Conservation (phyloP, 768 basidiomycete species). For the Suillus paluster region DNA sequence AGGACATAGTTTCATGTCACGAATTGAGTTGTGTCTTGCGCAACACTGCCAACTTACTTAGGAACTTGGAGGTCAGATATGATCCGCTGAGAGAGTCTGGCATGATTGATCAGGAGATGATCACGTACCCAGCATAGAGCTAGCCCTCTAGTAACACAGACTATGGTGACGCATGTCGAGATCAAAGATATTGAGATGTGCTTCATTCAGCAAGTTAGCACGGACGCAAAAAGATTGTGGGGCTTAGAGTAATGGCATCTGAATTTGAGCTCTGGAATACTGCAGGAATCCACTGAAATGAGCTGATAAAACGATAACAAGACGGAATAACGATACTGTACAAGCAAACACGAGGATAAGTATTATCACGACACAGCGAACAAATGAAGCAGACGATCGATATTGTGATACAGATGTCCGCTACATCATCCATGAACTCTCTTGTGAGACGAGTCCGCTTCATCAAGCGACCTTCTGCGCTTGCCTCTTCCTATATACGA, state of each 20-base stretch:
- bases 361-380: not conserved
- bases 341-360: constrained; percentile 17
- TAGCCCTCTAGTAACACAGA: not conserved
- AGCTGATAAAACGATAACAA: constrained; percentile 1
- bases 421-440: constrained; percentile 19
- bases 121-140: not conserved
- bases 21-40: no score
- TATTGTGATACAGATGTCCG: not conserved
- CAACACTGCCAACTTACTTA: no score
- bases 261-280: not conserved
- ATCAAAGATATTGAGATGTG: not conserved
- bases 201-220: not conserved
- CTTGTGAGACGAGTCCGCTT: constrained; percentile 28
- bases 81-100: not conserved
- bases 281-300: not conserved
- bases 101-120: not conserved
- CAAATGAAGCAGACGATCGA: not conserved
- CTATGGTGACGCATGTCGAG: not conserved
- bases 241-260: not conserved
- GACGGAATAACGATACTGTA: constrained; percentile 32
- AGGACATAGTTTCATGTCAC: no score
- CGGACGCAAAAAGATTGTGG: not conserved
- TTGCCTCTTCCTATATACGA: constrained; percentile 23
- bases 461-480: constrained; percentile 31
- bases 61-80: not conserved